phyloP scores from a whole-genome alignment of 768 basidiomycete genomes.

The Boletus sp. region DNA sequence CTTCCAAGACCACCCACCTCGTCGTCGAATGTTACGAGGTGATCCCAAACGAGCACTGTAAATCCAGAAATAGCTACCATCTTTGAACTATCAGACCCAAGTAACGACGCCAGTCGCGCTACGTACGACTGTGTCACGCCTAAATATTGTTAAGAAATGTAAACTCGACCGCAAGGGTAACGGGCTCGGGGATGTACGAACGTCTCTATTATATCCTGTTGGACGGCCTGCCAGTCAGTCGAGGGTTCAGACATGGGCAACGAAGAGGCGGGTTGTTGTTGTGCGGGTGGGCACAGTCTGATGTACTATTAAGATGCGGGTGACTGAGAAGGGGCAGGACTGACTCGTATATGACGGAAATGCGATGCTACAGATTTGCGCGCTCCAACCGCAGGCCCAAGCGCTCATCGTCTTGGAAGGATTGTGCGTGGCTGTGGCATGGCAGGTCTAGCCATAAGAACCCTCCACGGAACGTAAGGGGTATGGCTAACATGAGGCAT shows the following conservation, averaged over 20 bases:
- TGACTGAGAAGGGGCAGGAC: background rate
- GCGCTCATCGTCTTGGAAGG: no score
- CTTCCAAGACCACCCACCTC: conserved; percentile 26
- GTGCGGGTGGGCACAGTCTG: background rate
- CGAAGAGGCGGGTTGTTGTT: background rate
- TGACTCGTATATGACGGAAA: background rate
- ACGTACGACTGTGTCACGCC: conserved; percentile 11
- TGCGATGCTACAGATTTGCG: background rate
- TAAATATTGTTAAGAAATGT: background rate
- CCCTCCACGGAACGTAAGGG: background rate
- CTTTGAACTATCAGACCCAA: conserved; percentile 28
- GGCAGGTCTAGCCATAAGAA: background rate
- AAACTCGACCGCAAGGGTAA: background rate
- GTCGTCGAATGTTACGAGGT: conserved; percentile 37
- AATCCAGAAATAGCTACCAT: conserved; percentile 51
- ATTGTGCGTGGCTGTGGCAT: background rate
- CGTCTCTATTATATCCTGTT: background rate
- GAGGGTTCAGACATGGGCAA: conserved; percentile 2
- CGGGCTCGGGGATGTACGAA: background rate
- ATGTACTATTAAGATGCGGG: background rate
- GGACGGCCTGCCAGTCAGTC: background rate
- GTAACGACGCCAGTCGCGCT: background rate
- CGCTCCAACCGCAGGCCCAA: background rate
- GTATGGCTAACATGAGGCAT: background rate
- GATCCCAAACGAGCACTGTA: conserved; percentile 49